phyloP scores from a whole-genome alignment of 805 yeast species.

The Saccharomyces eubayanus region DNA sequence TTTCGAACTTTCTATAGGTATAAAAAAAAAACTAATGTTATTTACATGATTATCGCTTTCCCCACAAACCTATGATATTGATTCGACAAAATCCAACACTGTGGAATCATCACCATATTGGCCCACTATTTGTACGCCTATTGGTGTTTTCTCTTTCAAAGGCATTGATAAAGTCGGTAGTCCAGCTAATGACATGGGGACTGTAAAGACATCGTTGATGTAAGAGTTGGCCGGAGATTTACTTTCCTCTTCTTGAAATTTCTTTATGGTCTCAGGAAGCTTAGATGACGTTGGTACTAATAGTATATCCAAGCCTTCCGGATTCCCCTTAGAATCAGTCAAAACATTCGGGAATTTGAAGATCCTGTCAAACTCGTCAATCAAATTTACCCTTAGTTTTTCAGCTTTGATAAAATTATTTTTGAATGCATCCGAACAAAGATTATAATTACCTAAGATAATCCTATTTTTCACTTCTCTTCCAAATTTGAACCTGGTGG shows the following conservation, averaged over 20 bases:
- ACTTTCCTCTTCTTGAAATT: slow-evolving; percentile 32
- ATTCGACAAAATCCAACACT: slow-evolving; percentile 38
- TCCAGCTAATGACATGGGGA: slow-evolving; percentile 89
- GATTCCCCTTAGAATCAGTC: slow-evolving; percentile 12
- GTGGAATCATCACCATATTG: slow-evolving; percentile 76
- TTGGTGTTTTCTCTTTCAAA: slow-evolving; percentile 29
- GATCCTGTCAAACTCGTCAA: slow-evolving; percentile 54
- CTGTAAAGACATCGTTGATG: slow-evolving; percentile 75
- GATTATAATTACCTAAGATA: slow-evolving; percentile 74
- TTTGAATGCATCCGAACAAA: slow-evolving; percentile 61
- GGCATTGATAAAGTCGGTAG: slow-evolving; percentile 82
- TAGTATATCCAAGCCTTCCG: slow-evolving; percentile 53
- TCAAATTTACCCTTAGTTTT: slow-evolving; percentile 49
- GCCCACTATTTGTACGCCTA: slow-evolving; percentile 76
- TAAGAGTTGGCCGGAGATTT: slow-evolving; percentile 52
- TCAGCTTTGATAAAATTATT: slow-evolving; percentile 77
- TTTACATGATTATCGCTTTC: neutral
- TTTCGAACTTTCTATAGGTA: neutral
- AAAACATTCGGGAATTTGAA: slow-evolving; percentile 47
- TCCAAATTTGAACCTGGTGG: slow-evolving; percentile 64
- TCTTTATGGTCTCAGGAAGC: slow-evolving; percentile 45
- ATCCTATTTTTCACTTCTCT: slow-evolving; percentile 77
- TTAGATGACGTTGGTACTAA: slow-evolving; percentile 65
- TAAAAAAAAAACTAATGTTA: neutral
- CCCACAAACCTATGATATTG: neutral